Evolutionary conservation across 1,284 basidiomycete genomes (phyloP).

Genomic region (Calocybe gambosa): DNA sequence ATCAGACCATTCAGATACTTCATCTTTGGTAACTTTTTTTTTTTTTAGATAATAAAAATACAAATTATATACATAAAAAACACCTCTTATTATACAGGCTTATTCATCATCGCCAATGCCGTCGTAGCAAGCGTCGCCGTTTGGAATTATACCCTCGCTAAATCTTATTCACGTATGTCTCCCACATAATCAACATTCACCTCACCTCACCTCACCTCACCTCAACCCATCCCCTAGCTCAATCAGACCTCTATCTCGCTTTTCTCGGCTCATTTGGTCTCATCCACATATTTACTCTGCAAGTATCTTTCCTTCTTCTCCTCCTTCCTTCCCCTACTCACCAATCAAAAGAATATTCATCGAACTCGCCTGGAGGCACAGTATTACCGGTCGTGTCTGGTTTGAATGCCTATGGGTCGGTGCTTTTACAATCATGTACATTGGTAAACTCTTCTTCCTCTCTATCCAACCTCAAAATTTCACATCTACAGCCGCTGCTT

Average conservation of each 20-base stretch:
- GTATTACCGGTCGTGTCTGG: slow-evolving; percentile 58
- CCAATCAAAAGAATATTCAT: slow-evolving; percentile 44
- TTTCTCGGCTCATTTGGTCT: slow-evolving; percentile 57
- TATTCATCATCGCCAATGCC: slow-evolving; percentile 61
- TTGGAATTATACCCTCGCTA: slow-evolving; percentile 58
- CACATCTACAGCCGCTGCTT: slow-evolving; percentile 37
- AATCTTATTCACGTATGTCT: slow-evolving; percentile 30
- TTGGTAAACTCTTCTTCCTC: slow-evolving; percentile 38
- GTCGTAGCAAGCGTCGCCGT: slow-evolving; percentile 60
- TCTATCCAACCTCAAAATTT: background rate
- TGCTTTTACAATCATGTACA: slow-evolving; percentile 50
- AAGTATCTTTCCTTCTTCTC: slow-evolving; percentile 20
- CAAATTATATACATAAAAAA: background rate
- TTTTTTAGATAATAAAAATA: background rate
- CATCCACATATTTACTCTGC: slow-evolving; percentile 56
- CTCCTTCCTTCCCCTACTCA: background rate
- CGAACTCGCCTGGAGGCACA: slow-evolving; percentile 48
- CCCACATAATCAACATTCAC: background rate
- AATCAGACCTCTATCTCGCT: slow-evolving; percentile 56
- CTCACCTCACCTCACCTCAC: background rate
- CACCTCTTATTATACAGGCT: slow-evolving; percentile 29
- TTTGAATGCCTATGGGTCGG: slow-evolving; percentile 63
- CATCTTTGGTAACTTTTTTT: slow-evolving; percentile 39
- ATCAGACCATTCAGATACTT: slow-evolving; percentile 40
- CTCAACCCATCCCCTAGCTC: slow-evolving; percentile 24